A percentile compares a stretch with the other conserved stretches of the same genome.
Conservation (phyloP, 208 protist species). For the Leishmania aethiopica region DNA sequence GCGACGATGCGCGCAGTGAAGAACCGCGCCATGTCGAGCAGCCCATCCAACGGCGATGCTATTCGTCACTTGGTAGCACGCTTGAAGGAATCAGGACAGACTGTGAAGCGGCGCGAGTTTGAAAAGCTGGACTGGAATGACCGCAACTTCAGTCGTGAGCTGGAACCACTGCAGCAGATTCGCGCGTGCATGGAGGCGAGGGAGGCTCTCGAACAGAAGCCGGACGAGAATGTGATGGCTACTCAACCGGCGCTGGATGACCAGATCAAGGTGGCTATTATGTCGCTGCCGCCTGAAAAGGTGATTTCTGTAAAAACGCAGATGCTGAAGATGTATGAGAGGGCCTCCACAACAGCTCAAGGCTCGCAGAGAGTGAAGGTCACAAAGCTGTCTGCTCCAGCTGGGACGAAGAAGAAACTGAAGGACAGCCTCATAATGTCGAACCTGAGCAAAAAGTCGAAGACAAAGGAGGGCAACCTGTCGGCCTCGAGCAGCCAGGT, state of each 20-base stretch:
- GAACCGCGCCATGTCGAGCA: constrained; percentile 11
- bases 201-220: constrained; percentile 26
- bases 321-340: constrained; percentile 26
- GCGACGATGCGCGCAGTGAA: constrained; percentile 30
- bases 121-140: constrained; percentile 58
- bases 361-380: constrained; percentile 10
- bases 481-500: constrained; percentile 33
- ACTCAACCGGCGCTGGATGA: background rate
- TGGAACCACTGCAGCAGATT: constrained; percentile 44
- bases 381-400: constrained; percentile 29
- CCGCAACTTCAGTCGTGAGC: constrained; percentile 51
- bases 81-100: constrained; percentile 25
- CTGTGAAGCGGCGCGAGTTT: constrained; percentile 36
- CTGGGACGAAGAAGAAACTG: constrained; percentile 32
- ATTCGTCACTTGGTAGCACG: constrained; percentile 43
- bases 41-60: constrained; percentile 40
- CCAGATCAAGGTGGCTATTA: constrained; percentile 46
- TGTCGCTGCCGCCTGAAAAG: constrained; percentile 40
- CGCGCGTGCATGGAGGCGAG: constrained; percentile 66
- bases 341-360: background rate
- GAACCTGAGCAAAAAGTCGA: background rate
- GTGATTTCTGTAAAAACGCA: constrained; percentile 31
- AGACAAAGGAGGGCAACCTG: constrained; percentile 21
- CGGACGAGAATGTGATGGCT: background rate
- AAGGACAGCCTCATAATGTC: constrained; percentile 28